Percentiles rank a stretch among this genome's conserved stretches.
Conservation (phyloP, 2,329 filamentous ascomycete species). For the Ceratocystiopsis brevicomis region DNA sequence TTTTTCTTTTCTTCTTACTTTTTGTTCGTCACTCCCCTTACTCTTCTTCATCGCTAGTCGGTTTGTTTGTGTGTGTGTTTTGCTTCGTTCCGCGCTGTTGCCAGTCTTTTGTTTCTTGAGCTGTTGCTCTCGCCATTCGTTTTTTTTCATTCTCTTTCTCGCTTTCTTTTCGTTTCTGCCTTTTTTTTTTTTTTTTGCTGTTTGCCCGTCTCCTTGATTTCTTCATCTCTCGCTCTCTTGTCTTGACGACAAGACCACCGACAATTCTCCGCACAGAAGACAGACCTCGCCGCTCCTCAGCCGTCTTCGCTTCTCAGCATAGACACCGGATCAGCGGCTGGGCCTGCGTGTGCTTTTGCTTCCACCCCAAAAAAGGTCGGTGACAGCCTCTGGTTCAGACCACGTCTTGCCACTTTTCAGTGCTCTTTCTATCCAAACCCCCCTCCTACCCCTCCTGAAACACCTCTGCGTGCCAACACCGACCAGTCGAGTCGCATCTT, state of each 20-base stretch:
- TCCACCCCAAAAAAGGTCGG: background rate
- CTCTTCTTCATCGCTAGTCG: background rate
- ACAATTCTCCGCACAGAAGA: background rate
- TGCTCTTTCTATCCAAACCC: too few relatives aligned
- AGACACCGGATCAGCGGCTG: background rate
- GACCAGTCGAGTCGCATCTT: too few relatives aligned
- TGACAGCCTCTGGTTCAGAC: too few relatives aligned
- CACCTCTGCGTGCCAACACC: too few relatives aligned
- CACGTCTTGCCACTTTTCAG: too few relatives aligned
- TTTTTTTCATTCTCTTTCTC: background rate
- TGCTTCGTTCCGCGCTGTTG: background rate
- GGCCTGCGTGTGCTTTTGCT: background rate
- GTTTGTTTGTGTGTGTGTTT: background rate
- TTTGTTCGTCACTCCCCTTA: background rate
- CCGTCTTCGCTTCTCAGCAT: background rate
- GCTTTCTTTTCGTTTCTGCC: background rate
- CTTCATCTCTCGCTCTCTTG: background rate
- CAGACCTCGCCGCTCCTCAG: too few relatives aligned
- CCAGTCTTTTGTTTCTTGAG: too few relatives aligned
- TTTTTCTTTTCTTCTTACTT: background rate
- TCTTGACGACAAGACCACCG: background rate
- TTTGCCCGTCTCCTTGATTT: background rate
- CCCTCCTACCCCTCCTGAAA: too few relatives aligned
- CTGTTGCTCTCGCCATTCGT: too few relatives aligned
- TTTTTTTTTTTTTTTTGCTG: background rate